These are phyloP conservation scores for Candida dubliniensis DNA, from an alignment of 1,139 yeast genomes.

Conservation along the genomic window DNA sequence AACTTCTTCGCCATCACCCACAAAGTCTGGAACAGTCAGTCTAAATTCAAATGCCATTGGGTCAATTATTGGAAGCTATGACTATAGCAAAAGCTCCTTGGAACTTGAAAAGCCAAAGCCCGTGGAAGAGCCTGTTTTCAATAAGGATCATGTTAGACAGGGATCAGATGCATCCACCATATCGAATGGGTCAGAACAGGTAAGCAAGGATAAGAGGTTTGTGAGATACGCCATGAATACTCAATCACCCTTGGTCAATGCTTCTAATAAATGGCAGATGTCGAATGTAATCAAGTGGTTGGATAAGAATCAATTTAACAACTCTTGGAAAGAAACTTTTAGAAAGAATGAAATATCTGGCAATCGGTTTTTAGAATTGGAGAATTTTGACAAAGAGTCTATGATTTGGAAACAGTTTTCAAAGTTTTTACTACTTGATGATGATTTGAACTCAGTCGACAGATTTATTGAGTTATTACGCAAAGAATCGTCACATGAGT, in stretches of 20 bases:
- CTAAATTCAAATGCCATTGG: slow-evolving; percentile 21
- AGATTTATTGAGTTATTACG: slow-evolving; percentile 47
- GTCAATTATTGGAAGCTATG: slow-evolving; percentile 33
- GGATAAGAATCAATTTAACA: slow-evolving; percentile 63
- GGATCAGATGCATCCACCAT: slow-evolving; percentile 39
- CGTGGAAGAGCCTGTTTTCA: background rate
- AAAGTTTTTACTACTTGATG: slow-evolving; percentile 34
- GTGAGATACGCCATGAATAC: slow-evolving; percentile 48
- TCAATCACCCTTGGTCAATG: slow-evolving; percentile 24
- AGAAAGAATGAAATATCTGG: slow-evolving; percentile 60
- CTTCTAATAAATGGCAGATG: slow-evolving; percentile 57
- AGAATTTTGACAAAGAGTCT: slow-evolving; percentile 61
- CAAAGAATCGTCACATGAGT: slow-evolving; percentile 19
- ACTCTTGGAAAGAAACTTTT: slow-evolving; percentile 70
- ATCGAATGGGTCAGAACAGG: slow-evolving; percentile 31
- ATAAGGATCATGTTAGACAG: slow-evolving; percentile 31
- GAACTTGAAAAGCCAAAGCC: slow-evolving; percentile 7
- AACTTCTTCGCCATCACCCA: slow-evolving; percentile 11
- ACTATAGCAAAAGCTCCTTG: slow-evolving; percentile 27
- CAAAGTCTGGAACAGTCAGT: slow-evolving; percentile 13
- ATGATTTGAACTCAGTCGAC: slow-evolving; percentile 51
- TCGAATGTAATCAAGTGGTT: slow-evolving; percentile 70
- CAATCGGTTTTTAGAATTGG: slow-evolving; percentile 61
- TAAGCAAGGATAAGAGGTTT: slow-evolving; percentile 40
- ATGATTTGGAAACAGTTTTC: slow-evolving; percentile 51